phyloP scores from a whole-genome alignment of 768 basidiomycete species.

The Collybiopsis confluens region DNA sequence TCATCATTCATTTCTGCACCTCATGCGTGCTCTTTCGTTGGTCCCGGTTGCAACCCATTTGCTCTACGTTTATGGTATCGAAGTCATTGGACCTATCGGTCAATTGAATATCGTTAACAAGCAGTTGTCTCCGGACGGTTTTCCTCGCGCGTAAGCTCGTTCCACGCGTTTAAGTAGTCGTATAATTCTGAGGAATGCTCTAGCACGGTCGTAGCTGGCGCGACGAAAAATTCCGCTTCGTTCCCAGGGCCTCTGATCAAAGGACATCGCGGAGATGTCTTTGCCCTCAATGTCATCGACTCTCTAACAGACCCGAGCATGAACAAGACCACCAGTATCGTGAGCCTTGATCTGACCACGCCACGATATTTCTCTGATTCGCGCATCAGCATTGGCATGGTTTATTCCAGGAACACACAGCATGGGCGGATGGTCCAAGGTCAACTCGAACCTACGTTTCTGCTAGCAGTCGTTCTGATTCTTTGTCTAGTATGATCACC shows the following conservation, averaged over 20 bases:
- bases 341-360: conserved; percentile 15
- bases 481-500: conserved; percentile 23
- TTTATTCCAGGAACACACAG: conserved; percentile 18
- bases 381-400: conserved; percentile 22
- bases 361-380: neutral
- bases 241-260: conserved; percentile 10
- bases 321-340: conserved; percentile 34
- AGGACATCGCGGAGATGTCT: conserved; percentile 26
- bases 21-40: neutral
- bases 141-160: neutral
- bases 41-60: neutral
- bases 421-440: conserved; percentile 20
- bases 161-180: neutral
- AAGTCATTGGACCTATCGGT: neutral
- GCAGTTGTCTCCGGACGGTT: conserved; percentile 3
- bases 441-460: neutral
- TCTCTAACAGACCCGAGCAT: conserved; percentile 32
- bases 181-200: neutral
- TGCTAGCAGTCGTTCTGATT: neutral
- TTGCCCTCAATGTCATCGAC: conserved; percentile 34
- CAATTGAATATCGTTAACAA: conserved; percentile 5
- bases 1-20: neutral
- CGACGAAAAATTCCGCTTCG: neutral
- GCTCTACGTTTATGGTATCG: neutral
- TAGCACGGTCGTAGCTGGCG: conserved; percentile 8